phyloP scores from a whole-genome alignment of 139 green algal species.

The Asterochloris sp. region DNA sequence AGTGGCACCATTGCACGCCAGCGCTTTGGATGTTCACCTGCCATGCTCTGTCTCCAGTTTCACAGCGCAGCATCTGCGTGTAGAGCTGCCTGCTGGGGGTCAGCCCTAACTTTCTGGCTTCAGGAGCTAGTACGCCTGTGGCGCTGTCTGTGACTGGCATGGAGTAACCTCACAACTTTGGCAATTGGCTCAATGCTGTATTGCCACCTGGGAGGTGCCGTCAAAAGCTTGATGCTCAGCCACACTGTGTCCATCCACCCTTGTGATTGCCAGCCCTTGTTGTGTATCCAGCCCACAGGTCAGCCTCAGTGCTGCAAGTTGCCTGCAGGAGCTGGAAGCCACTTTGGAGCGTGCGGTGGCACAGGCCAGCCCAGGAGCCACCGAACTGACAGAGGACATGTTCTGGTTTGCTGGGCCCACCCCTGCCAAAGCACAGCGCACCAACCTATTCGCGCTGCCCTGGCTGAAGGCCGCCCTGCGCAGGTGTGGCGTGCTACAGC shows the following conservation, averaged over 20 bases:
- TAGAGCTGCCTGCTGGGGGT: too few species aligned
- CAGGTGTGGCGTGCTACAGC: background rate
- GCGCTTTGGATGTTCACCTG: too few species aligned
- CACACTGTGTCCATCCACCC: background rate
- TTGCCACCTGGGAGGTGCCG: background rate
- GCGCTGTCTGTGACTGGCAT: background rate
- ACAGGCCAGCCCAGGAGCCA: conserved; percentile 30
- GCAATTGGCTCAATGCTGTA: background rate
- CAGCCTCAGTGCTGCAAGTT: background rate
- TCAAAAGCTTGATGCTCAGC: background rate
- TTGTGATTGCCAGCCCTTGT: background rate
- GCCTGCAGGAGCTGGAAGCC: conserved; percentile 50
- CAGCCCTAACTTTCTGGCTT: too few species aligned
- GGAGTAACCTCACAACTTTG: too few species aligned
- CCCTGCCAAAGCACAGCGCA: background rate
- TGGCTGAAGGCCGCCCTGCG: conserved; percentile 8
- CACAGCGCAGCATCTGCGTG: too few species aligned
- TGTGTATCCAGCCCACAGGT: background rate
- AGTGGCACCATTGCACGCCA: too few species aligned
- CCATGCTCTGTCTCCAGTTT: too few species aligned
- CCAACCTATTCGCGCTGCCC: background rate
- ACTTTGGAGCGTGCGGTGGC: conserved; percentile 56
- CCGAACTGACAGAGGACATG: conserved; percentile 33
- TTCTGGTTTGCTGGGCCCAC: conserved; percentile 56
- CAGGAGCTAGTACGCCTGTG: background rate